These are phyloP conservation scores for Gentiana dahurica DNA, from an alignment of 257 asterid species.

Conservation along the genomic window DNA sequence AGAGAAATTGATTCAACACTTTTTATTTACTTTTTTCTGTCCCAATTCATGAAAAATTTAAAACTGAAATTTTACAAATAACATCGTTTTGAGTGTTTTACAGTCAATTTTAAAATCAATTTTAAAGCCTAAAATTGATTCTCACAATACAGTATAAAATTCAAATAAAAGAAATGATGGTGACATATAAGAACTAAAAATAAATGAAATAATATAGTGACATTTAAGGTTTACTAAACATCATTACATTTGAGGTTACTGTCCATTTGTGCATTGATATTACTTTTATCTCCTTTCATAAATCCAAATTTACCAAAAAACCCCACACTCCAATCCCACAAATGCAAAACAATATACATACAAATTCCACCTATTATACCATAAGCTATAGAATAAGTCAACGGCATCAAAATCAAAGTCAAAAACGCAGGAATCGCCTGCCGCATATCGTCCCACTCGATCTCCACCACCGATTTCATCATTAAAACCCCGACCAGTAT, in stretches of 20 bases:
- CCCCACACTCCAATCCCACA: conserved; percentile 56
- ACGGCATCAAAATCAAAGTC: conserved; percentile 74
- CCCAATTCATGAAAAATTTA: too few relatives aligned
- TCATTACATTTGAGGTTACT: conserved; percentile 8
- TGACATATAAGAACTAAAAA: too few relatives aligned
- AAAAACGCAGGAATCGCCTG: conserved; percentile 93
- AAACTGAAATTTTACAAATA: too few relatives aligned
- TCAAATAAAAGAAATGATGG: too few relatives aligned
- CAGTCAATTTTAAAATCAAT: too few relatives aligned
- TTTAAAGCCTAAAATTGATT: too few relatives aligned
- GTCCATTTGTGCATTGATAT: background rate
- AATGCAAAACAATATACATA: conserved; percentile 47
- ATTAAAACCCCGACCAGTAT: conserved; percentile 86
- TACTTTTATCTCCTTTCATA: conserved; percentile 7
- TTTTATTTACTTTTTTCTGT: too few relatives aligned
- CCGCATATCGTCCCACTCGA: conserved; percentile 89
- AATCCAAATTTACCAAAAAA: conserved; percentile 26
- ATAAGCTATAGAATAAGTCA: conserved; percentile 85
- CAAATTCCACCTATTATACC: conserved; percentile 91
- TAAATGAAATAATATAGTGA: too few relatives aligned
- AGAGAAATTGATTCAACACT: too few relatives aligned
- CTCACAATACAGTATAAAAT: too few relatives aligned
- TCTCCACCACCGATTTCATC: conserved; percentile 92
- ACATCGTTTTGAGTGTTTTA: too few relatives aligned
- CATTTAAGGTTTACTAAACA: background rate